Percentiles rank a stretch among this genome's conserved stretches.
Evolutionary conservation across 768 basidiomycete species (phyloP).

Genomic region (Xerocomellus intermedius): DNA sequence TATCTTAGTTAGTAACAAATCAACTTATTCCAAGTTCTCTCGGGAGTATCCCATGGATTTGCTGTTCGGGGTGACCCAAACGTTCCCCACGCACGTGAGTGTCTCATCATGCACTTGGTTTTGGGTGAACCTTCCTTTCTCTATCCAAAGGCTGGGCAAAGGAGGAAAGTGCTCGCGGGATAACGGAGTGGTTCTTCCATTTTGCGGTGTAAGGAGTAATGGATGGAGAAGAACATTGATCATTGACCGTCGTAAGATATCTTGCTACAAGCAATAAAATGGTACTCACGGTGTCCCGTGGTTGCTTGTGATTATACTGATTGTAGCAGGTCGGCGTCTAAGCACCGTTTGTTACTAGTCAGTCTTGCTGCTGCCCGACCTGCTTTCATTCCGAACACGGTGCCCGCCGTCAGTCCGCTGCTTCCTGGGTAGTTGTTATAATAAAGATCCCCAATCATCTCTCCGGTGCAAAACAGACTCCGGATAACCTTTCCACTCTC

Average conservation of each 20-base stretch:
- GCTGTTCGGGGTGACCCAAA: conserved; percentile 24
- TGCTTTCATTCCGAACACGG: conserved; percentile 62
- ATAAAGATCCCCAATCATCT: conserved; percentile 66
- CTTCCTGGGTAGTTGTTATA: conserved; percentile 70
- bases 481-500: conserved; percentile 40
- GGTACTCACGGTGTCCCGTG: background rate
- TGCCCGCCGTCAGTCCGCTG: conserved; percentile 62
- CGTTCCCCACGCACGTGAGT: conserved; percentile 18
- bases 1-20: conserved; percentile 46
- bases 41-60: conserved; percentile 36
- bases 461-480: conserved; percentile 65
- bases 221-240: background rate
- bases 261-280: background rate
- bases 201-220: conserved; percentile 27
- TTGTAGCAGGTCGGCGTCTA: background rate
- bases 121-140: background rate
- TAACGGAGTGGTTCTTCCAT: conserved; percentile 49
- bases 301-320: background rate
- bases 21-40: conserved; percentile 58
- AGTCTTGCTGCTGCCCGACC: conserved; percentile 44
- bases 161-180: conserved; percentile 52
- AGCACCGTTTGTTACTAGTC: background rate
- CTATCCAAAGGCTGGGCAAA: conserved; percentile 50
- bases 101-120: background rate
- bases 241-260: background rate